phyloP scores from a whole-genome alignment of 2,329 filamentous ascomycete species.

The Cordyceps cateniannulata region DNA sequence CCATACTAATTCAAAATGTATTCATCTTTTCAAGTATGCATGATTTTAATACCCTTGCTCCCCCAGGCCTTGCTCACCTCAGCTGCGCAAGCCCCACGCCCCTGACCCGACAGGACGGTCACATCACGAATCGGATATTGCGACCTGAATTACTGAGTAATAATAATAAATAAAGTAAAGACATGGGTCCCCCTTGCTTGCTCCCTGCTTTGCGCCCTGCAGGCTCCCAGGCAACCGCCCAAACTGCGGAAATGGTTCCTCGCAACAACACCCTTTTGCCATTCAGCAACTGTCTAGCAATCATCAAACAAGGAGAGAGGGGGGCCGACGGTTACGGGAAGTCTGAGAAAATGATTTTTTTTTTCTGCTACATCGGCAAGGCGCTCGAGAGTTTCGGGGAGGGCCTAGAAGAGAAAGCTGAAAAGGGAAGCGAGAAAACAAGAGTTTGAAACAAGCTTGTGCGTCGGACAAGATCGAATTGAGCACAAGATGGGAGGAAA shows the following conservation, averaged over 20 bases:
- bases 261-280: neutral
- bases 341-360: neutral
- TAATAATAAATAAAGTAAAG: neutral
- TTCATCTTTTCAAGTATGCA: neutral
- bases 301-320: conserved; percentile 5
- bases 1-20: neutral
- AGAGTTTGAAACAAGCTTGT: too few relatives aligned
- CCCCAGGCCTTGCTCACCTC: neutral
- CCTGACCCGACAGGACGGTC: neutral
- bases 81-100: neutral
- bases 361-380: neutral
- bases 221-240: neutral
- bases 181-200: neutral
- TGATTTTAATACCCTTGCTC: neutral
- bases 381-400: too few relatives aligned
- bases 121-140: conserved; percentile 2
- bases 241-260: neutral
- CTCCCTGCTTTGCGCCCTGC: neutral
- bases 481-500: too few relatives aligned
- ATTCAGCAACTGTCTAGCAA: neutral
- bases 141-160: neutral
- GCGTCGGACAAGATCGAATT: too few relatives aligned
- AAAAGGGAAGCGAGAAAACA: too few relatives aligned
- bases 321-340: neutral
- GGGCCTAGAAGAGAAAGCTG: too few relatives aligned